Conservation (phyloP, 148 eudicot genomes). For the Euryodendron excelsum region DNA sequence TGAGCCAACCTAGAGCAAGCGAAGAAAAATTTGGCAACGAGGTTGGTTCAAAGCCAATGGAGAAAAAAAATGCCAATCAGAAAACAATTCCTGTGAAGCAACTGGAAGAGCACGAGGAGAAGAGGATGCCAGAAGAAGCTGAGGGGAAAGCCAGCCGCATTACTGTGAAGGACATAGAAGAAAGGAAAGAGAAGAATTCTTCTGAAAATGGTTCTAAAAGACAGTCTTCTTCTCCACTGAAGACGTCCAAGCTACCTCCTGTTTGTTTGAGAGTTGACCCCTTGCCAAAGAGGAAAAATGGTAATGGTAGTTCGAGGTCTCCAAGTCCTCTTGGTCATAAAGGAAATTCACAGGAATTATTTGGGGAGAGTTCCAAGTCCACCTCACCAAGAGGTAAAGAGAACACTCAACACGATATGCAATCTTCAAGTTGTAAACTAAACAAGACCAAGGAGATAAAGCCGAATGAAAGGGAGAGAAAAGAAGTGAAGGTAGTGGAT, state of each 20-base stretch:
- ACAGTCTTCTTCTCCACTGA: constrained; percentile 34
- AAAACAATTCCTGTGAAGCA: constrained; percentile 57
- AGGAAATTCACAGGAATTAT: neutral
- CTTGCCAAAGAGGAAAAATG: constrained; percentile 47
- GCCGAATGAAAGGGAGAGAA: constrained; percentile 9
- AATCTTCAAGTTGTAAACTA: neutral
- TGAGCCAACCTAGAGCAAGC: neutral
- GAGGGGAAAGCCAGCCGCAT: constrained; percentile 13
- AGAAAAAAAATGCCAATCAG: constrained; percentile 14
- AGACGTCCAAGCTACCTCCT: constrained; percentile 59
- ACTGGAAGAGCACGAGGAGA: constrained; percentile 27
- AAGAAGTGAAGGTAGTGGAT: constrained; percentile 19
- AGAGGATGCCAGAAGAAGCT: constrained; percentile 14
- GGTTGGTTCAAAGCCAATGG: constrained; percentile 4
- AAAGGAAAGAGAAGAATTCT: constrained; percentile 15
- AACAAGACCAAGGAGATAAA: constrained; percentile 6
- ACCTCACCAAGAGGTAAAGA: neutral
- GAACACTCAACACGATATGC: neutral
- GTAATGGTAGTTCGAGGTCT: constrained; percentile 31
- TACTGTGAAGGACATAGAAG: constrained; percentile 16
- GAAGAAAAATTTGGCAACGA: constrained; percentile 14
- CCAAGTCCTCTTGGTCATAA: neutral
- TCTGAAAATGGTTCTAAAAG: constrained; percentile 18
- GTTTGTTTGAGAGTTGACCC: constrained; percentile 80
- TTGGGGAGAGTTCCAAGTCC: neutral